Evolutionary conservation across 1,139 yeast genomes (phyloP), one percentile per base, ranked within the genome.

Genomic region (Diutina mesorugosa): DNA sequence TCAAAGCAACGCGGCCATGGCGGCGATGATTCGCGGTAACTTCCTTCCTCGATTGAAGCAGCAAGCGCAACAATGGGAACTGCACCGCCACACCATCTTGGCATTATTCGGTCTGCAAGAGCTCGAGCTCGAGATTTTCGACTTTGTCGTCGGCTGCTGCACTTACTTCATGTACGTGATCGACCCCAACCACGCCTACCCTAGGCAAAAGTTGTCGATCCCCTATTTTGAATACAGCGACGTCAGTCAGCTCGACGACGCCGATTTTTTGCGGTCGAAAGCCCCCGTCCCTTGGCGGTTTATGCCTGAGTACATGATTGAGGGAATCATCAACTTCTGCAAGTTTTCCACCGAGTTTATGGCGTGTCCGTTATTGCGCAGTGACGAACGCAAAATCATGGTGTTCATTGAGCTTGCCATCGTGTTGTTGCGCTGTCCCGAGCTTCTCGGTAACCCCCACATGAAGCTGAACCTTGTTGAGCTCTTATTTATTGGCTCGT

Each of bases 401-500:
- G 71, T 77, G n/a, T 80, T 88, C 63, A 80, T 89, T 55, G 91
- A 88, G 61, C 85, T 90, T 66, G 76, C 87, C 3, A 83, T 90
- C 18, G 79, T 84, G 1, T 77, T 91, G 58, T 72, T 93, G 64
- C 81, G 97, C 67, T 88, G 95, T 67, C 93, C 97, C 0, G 91
- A 86, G 64, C 73, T 88, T 56, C 76, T 93, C 57, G 90, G 95
- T 59, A 95, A 93, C 66, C 99, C 99, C 0, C 97, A 93, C 72
- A 77, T 93, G 73, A 93, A 93, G 65, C 85, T 95, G 14, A 83
- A 85, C 64, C 72, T 93, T 57, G 87, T 90, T 30, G 97, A 93
- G 67, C 77, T 90, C 45, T 72, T 95, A 58, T 90, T 86, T 64
- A 76, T 79, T 61, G 98, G 98, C 0, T 76, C 91, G 0, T 72